Conservation (phyloP, 306 rosid species). For the Cucurbita ficifolia region DNA sequence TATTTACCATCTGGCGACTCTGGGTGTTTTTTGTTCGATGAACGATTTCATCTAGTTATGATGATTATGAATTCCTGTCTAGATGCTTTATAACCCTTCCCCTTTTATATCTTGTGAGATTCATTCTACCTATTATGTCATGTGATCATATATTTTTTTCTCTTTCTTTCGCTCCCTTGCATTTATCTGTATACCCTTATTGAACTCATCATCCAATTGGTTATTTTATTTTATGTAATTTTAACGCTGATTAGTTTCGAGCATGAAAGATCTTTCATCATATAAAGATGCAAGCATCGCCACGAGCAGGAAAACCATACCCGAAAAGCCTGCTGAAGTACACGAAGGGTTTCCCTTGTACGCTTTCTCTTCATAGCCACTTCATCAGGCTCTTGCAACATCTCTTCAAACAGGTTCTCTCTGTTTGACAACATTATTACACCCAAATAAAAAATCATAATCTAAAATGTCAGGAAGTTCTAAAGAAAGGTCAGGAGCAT, state of each 20-base stretch:
- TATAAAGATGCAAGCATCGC: neutral
- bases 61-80: neutral
- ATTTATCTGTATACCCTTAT: neutral
- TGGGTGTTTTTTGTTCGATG: neutral
- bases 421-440: slow-evolving; percentile 28
- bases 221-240: neutral
- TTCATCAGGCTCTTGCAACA: slow-evolving; percentile 95
- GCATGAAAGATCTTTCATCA: neutral
- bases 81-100: neutral
- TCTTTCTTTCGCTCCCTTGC: neutral
- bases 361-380: slow-evolving; percentile 74
- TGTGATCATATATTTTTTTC: neutral
- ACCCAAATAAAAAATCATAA: neutral
- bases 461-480: neutral
- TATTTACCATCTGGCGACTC: neutral
- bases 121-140: neutral
- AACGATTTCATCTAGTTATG: neutral
- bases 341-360: slow-evolving; percentile 69
- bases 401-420: slow-evolving; percentile 84
- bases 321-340: slow-evolving; percentile 86
- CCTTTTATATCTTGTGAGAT: neutral
- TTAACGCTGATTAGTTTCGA: neutral
- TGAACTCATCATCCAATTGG: neutral
- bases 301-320: slow-evolving; percentile 24
- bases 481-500: neutral